Evolutionary conservation across 495 filamentous ascomycete species (phyloP).

Genomic region (Podospora sp.): DNA sequence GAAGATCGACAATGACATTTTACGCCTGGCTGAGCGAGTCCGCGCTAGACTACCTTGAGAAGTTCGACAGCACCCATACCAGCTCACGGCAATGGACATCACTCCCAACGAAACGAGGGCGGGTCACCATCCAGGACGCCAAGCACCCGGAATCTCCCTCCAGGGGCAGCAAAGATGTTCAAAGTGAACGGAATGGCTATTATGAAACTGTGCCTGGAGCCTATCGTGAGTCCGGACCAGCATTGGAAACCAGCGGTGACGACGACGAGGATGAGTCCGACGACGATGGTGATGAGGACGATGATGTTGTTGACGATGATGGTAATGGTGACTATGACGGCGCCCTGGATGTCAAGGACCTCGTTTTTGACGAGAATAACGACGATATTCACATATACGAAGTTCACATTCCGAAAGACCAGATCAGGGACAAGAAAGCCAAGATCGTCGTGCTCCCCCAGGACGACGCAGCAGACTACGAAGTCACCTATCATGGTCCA

Average conservation of each 20-base stretch:
- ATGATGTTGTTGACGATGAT: not conserved
- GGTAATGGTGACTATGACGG: not conserved
- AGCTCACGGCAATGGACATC: not conserved
- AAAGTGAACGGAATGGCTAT: not conserved
- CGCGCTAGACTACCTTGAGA: not conserved
- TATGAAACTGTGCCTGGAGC: no score
- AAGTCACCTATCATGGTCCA: no score
- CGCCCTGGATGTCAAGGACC: no score
- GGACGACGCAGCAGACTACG: no score
- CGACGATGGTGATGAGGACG: no score
- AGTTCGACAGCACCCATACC: not conserved
- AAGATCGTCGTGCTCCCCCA: no score
- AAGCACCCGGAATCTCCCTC: not conserved
- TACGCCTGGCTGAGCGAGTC: not conserved
- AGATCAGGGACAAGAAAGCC: no score
- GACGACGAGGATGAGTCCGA: not conserved
- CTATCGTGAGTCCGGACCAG: no score
- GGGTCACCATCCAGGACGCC: not conserved
- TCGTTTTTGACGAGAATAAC: no score
- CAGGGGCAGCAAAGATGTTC: not conserved
- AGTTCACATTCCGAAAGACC: no score
- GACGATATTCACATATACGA: no score
- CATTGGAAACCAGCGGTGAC: not conserved
- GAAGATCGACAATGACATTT: not conserved
- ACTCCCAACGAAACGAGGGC: no score